phyloP scores from a whole-genome alignment of 2,329 filamentous ascomycete genomes.

The Calonectria hongkongensis region DNA sequence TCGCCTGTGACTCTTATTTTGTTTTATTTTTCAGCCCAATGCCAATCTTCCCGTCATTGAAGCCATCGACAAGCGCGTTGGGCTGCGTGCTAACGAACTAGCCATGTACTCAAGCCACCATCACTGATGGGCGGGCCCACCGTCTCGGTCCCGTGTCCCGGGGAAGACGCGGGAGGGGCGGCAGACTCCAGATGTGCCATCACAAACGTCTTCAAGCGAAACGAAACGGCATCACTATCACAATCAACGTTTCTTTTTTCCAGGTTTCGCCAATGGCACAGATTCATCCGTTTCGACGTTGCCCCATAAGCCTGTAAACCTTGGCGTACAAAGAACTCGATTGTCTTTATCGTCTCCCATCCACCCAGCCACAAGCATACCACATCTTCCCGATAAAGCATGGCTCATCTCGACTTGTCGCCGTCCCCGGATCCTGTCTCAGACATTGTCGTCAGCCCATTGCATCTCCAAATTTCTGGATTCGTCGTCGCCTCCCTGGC shows the following conservation, averaged over 20 bases:
- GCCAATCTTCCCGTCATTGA: not conserved
- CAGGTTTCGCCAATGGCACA: not conserved
- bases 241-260: not conserved
- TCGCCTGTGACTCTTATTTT: slow-evolving; percentile 18
- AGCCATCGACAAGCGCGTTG: slow-evolving; percentile 8
- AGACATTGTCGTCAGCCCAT: slow-evolving; percentile 13
- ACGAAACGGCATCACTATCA: slow-evolving; percentile 2
- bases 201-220: slow-evolving; percentile 18
- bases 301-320: not conserved
- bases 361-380: slow-evolving; percentile 14
- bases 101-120: not conserved
- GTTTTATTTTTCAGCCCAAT: slow-evolving; percentile 16
- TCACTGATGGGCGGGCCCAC: slow-evolving; percentile 8
- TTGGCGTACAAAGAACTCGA: not conserved
- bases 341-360: slow-evolving; percentile 7
- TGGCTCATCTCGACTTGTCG: slow-evolving; percentile 14
- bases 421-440: slow-evolving; percentile 18
- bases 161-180: slow-evolving; percentile 18
- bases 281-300: not conserved
- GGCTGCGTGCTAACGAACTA: not conserved
- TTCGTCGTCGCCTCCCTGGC: slow-evolving; percentile 9
- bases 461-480: slow-evolving; percentile 9
- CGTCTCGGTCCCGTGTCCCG: slow-evolving; percentile 22
- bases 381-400: slow-evolving; percentile 1
- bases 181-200: slow-evolving; percentile 10